Evolutionary conservation across 495 filamentous ascomycete species (phyloP).

Genomic region (Aspergillus carlsbadensis): DNA sequence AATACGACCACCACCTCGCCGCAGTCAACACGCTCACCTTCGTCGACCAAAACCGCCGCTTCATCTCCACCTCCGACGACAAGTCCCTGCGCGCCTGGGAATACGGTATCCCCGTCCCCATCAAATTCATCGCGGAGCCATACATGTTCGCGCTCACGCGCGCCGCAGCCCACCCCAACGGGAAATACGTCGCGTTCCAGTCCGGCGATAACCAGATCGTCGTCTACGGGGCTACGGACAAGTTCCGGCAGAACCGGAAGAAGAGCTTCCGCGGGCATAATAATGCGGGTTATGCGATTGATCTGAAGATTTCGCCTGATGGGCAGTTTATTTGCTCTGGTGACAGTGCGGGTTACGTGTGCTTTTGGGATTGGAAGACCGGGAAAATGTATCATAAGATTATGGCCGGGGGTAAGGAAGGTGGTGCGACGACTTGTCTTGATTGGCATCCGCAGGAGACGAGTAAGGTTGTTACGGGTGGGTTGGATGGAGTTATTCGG

Average conservation of each 20-base stretch:
- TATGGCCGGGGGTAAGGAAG: slow-evolving; percentile 61
- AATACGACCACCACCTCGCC: slow-evolving; percentile 97
- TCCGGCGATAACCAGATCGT: slow-evolving; percentile 93
- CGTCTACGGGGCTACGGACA: slow-evolving; percentile 88
- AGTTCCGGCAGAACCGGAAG: slow-evolving; percentile 95
- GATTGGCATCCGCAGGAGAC: slow-evolving; percentile 96
- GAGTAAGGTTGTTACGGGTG: slow-evolving; percentile 88
- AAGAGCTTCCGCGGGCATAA: slow-evolving; percentile 96
- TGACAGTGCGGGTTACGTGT: slow-evolving; percentile 82
- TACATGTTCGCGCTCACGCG: slow-evolving; percentile 94
- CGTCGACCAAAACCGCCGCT: slow-evolving; percentile 88
- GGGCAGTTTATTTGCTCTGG: slow-evolving; percentile 84
- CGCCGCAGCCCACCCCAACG: slow-evolving; percentile 76
- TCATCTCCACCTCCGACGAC: slow-evolving; percentile 97
- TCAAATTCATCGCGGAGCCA: slow-evolving; percentile 90
- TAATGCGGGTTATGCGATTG: slow-evolving; percentile 89
- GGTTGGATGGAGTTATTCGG: slow-evolving; percentile 82
- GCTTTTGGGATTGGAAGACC: slow-evolving; percentile 99
- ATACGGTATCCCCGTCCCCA: slow-evolving; percentile 90
- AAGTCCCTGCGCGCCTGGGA: slow-evolving; percentile 96
- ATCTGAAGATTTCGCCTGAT: slow-evolving; percentile 84
- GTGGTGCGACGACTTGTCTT: slow-evolving; percentile 71
- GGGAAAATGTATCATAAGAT: slow-evolving; percentile 98
- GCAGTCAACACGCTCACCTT: slow-evolving; percentile 98
- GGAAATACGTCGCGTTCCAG: slow-evolving; percentile 93